phyloP scores from a whole-genome alignment of 164 flowering plant genomes.

The Vitis labrusca region DNA sequence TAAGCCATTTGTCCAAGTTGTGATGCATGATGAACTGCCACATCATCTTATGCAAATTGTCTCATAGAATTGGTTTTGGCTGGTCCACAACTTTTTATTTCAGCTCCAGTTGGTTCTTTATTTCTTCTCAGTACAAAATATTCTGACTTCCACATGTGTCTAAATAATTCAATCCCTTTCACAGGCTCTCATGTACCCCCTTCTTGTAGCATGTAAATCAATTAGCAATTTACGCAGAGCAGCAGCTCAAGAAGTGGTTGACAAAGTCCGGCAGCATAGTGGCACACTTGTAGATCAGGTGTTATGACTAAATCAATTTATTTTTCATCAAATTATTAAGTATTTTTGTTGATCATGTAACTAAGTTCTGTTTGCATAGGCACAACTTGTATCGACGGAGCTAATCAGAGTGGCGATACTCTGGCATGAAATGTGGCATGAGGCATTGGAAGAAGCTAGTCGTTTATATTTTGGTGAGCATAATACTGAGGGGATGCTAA shows the following conservation, averaged over 20 bases:
- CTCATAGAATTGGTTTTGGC: not conserved
- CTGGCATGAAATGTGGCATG: slow-evolving; percentile 99
- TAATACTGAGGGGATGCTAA: slow-evolving; percentile 91
- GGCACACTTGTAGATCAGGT: slow-evolving; percentile 98
- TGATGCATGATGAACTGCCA: no score
- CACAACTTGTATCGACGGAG: slow-evolving; percentile 97
- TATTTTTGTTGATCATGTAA: slow-evolving; percentile 1
- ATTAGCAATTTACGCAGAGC: slow-evolving; percentile 83
- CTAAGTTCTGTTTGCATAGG: slow-evolving; percentile 43
- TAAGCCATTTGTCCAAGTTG: no score
- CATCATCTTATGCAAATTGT: not conserved
- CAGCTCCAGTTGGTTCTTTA: not conserved
- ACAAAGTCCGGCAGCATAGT: slow-evolving; percentile 93
- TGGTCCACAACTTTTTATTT: not conserved
- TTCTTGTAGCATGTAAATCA: slow-evolving; percentile 98
- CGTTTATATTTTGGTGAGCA: slow-evolving; percentile 96
- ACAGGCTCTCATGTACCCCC: slow-evolving; percentile 99
- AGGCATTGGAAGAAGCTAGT: slow-evolving; percentile 96
- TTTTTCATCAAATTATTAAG: not conserved
- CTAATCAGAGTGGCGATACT: slow-evolving; percentile 94
- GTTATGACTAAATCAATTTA: not conserved
- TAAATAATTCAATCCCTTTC: slow-evolving; percentile 5
- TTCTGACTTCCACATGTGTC: not conserved
- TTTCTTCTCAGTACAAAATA: not conserved
- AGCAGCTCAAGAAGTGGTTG: slow-evolving; percentile 98